Evolutionary conservation across 495 filamentous ascomycete genomes (phyloP).

Genomic region (Viridothelium virens): DNA sequence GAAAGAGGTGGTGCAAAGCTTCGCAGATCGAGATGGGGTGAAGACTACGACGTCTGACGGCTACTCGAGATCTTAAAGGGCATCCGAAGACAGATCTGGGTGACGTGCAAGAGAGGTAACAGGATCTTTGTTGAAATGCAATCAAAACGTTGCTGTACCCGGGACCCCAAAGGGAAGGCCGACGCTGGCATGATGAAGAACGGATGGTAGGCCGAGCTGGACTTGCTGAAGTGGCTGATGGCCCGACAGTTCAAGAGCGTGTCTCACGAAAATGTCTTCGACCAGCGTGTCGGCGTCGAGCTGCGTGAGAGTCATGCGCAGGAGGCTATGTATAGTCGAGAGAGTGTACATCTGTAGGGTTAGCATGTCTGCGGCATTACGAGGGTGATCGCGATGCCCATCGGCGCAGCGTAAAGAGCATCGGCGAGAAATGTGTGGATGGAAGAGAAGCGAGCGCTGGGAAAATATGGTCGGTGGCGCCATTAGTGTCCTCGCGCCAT

Average conservation of each 20-base stretch:
- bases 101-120: background rate
- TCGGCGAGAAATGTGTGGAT: constrained; percentile 11
- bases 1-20: background rate
- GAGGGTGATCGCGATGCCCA: background rate
- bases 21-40: background rate
- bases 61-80: background rate
- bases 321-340: background rate
- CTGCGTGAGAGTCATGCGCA: constrained; percentile 5
- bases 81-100: background rate
- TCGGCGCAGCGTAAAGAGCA: background rate
- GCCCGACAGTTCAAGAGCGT: background rate
- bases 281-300: background rate
- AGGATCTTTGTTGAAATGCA: background rate
- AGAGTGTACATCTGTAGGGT: background rate
- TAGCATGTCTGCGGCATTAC: background rate
- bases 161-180: background rate
- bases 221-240: constrained; percentile 11
- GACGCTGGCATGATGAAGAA: background rate
- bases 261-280: constrained; percentile 9
- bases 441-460: background rate
- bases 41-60: background rate
- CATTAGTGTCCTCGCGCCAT: background rate
- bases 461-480: constrained; percentile 9
- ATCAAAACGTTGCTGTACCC: background rate
- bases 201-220: background rate